phyloP scores from a whole-genome alignment of 257 asterid genomes.

The Striga asiatica region DNA sequence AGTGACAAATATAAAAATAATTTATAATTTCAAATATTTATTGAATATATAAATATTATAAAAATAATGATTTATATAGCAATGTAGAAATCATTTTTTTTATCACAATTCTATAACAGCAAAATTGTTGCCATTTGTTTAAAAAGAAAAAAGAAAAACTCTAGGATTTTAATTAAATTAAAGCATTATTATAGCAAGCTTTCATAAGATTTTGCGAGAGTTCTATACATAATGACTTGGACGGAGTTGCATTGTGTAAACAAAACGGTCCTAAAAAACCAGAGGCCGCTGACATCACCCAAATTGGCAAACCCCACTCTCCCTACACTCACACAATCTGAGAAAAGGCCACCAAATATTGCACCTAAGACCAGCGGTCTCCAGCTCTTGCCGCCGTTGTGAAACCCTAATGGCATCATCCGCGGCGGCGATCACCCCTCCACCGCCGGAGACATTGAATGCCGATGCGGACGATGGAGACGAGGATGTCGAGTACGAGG shows the following conservation, averaged over 20 bases:
- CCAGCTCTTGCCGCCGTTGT: not conserved
- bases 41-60: not conserved
- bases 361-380: not conserved
- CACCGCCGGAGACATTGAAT: constrained; percentile 9
- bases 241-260: no score
- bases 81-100: no score
- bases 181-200: no score
- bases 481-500: constrained; percentile 10
- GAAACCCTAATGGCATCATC: constrained; percentile 27
- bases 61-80: no score
- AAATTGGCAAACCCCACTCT: constrained; percentile 2
- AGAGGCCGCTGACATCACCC: not conserved
- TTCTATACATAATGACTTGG: no score
- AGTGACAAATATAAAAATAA: no score
- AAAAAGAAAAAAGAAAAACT: no score
- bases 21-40: not conserved
- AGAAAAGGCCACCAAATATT: not conserved
- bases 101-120: no score
- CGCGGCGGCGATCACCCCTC: constrained; percentile 17
- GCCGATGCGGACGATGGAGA: constrained; percentile 19
- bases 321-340: not conserved
- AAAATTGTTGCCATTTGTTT: no score
- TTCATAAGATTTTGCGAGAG: no score
- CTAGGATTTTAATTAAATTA: no score
- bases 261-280: no score